A percentile compares a stretch with the other conserved stretches of the same genome.
Conservation (phyloP, 805 yeast species). For the Kluyveromyces wickerhamii region DNA sequence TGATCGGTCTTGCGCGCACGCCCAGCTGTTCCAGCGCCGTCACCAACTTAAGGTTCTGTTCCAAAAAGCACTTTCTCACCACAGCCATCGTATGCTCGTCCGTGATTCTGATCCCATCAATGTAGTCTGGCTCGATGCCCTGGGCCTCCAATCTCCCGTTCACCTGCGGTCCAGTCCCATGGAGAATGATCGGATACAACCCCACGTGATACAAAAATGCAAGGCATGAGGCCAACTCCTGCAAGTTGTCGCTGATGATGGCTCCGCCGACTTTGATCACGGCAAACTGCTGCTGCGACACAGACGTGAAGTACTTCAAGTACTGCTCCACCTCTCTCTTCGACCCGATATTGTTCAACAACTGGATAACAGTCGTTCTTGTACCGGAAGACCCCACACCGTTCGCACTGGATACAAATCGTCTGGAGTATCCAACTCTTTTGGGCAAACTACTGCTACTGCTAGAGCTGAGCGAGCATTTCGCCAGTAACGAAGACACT, state of each 20-base stretch:
- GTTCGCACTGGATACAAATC: constrained; percentile 18
- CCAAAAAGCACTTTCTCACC: constrained; percentile 89
- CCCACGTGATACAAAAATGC: constrained; percentile 98
- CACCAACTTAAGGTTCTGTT: constrained; percentile 89
- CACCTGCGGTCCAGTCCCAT: constrained; percentile 99
- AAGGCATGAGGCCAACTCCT: constrained; percentile 88
- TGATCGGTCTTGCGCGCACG: constrained; percentile 96
- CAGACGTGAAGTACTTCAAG: constrained; percentile 92
- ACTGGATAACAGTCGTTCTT: constrained; percentile 90
- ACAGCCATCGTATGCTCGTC: constrained; percentile 92
- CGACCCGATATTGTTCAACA: constrained; percentile 91
- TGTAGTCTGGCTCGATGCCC: constrained; percentile 92
- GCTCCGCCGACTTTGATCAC: constrained; percentile 99
- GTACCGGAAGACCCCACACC: constrained; percentile 38
- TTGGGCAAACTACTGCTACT: constrained; percentile 15
- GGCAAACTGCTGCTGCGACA: constrained; percentile 93
- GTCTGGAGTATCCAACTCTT: constrained; percentile 24
- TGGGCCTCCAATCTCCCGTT: constrained; percentile 87
- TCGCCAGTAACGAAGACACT: constrained; percentile 13
- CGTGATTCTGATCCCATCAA: constrained; percentile 94
- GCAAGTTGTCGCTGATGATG: constrained; percentile 87
- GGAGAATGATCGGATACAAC: constrained; percentile 89
- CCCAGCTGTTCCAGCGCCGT: constrained; percentile 95
- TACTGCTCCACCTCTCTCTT: constrained; percentile 98
- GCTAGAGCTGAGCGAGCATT: constrained; percentile 14